Evolutionary conservation across 139 green algal genomes (phyloP).

Genomic region (Chlorella ohadii): DNA sequence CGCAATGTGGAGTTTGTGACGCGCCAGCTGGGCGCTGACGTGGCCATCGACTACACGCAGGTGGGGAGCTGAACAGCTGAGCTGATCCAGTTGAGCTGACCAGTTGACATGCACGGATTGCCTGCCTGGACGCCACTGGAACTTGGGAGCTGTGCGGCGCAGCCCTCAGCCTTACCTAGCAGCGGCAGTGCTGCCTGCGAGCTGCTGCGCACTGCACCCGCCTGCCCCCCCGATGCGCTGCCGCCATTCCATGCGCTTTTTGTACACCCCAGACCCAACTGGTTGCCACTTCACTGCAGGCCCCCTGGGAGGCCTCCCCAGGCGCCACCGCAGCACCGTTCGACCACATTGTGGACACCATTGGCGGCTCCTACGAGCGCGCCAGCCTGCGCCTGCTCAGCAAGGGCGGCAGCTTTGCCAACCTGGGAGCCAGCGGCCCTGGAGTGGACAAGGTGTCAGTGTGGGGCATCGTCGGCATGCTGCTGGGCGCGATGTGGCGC

Average conservation of each 20-base stretch:
- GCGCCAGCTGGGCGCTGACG: slow-evolving; percentile 57
- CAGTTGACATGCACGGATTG: no score
- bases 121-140: no score
- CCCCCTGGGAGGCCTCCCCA: background rate
- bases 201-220: no score
- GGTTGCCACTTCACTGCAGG: background rate
- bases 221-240: background rate
- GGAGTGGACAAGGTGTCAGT: background rate
- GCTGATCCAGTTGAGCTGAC: no score
- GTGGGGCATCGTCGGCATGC: background rate
- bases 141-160: no score
- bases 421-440: background rate
- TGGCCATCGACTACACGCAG: slow-evolving; percentile 69
- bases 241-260: no score
- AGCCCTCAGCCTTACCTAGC: no score
- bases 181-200: no score
- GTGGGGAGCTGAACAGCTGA: background rate
- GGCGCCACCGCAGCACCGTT: background rate
- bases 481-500: background rate
- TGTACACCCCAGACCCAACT: no score
- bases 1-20: slow-evolving; percentile 61
- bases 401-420: background rate
- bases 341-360: slow-evolving; percentile 8
- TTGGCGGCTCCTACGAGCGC: slow-evolving; percentile 35
- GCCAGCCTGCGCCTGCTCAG: slow-evolving; percentile 25